These are phyloP conservation scores for Tolypocladium tropicale DNA, from an alignment of 2,329 filamentous ascomycete genomes.

Conservation along the genomic window DNA sequence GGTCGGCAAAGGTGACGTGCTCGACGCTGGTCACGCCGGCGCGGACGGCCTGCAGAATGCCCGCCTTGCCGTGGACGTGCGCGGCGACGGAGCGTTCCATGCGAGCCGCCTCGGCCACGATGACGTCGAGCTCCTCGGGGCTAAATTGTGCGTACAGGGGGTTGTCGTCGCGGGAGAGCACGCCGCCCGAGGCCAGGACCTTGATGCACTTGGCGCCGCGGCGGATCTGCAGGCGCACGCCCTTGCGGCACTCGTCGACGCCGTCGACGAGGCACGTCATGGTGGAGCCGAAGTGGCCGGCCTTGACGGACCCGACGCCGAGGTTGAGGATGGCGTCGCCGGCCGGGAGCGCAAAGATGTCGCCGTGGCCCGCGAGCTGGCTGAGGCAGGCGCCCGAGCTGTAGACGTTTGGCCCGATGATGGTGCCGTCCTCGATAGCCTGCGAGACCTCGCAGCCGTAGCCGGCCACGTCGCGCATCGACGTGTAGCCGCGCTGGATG, in stretches of 20 bases:
- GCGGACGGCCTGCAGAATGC: constrained; percentile 25
- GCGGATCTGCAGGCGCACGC: constrained; percentile 27
- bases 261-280: constrained; percentile 22
- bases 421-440: constrained; percentile 30
- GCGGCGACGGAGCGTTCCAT: constrained; percentile 24
- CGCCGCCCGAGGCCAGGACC: constrained; percentile 26
- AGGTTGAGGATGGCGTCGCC: constrained; percentile 23
- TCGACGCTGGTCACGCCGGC: constrained; percentile 26
- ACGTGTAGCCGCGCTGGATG: constrained; percentile 36
- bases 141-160: constrained; percentile 27
- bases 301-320: constrained; percentile 16
- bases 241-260: constrained; percentile 27
- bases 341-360: constrained; percentile 22
- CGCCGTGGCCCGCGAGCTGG: constrained; percentile 37
- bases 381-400: constrained; percentile 31
- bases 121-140: constrained; percentile 23
- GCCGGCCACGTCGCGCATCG: constrained; percentile 36
- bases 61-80: constrained; percentile 28
- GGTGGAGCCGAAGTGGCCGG: constrained; percentile 19
- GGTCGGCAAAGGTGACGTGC: constrained; percentile 28
- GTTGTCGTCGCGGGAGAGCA: constrained; percentile 26
- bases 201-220: constrained; percentile 29
- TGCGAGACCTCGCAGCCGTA: constrained; percentile 30
- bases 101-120: constrained; percentile 25
- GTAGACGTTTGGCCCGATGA: constrained; percentile 38